phyloP scores from a whole-genome alignment of 2,329 filamentous ascomycete genomes.

The Amylocarpus encephaloides region DNA sequence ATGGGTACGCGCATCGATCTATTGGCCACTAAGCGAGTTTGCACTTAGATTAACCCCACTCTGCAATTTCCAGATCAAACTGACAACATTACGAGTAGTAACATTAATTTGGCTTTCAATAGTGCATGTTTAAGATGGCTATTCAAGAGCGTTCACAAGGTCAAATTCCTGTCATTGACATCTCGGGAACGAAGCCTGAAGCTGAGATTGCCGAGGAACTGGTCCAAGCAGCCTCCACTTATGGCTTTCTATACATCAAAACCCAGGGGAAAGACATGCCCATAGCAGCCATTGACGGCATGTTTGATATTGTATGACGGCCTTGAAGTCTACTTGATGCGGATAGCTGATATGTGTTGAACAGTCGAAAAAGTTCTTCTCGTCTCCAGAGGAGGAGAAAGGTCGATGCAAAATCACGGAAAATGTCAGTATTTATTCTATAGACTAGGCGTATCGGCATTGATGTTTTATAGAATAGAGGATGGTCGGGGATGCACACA shows the following conservation, averaged over 20 bases:
- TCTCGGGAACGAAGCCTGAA: conserved; percentile 53
- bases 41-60: not conserved
- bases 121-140: conserved; percentile 5
- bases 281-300: conserved; percentile 55
- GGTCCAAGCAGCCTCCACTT: conserved; percentile 71
- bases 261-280: conserved; percentile 67
- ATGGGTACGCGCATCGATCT: no score
- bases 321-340: not conserved
- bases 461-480: conserved; percentile 57
- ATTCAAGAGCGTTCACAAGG: not conserved
- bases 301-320: conserved; percentile 63
- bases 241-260: conserved; percentile 86
- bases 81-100: not conserved
- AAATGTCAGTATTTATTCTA: conserved; percentile 35
- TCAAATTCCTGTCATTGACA: conserved; percentile 74
- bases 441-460: conserved; percentile 12
- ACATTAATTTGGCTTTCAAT: no score
- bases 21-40: no score
- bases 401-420: conserved; percentile 65
- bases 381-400: conserved; percentile 65
- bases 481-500: conserved; percentile 82
- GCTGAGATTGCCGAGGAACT: conserved; percentile 58
- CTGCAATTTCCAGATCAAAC: not conserved
- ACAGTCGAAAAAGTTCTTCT: conserved; percentile 69
- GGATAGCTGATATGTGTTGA: conserved; percentile 4